A percentile compares a stretch with the other conserved stretches of the same genome.
Evolutionary conservation across 768 basidiomycete genomes (phyloP).

Genomic region (Mycena kentingensis): DNA sequence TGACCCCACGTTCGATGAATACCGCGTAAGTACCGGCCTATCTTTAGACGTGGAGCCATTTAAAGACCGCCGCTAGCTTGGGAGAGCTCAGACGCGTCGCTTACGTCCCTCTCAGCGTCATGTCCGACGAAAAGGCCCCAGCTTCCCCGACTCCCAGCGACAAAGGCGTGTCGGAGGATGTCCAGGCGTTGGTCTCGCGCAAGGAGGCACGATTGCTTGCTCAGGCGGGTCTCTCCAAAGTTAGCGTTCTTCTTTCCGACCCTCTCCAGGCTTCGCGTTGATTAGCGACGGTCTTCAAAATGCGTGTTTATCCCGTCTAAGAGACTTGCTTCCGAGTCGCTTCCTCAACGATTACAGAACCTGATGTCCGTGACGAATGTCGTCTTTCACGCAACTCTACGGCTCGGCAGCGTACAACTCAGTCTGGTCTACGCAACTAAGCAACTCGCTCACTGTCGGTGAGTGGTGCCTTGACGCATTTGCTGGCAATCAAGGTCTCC

Average conservation of each 20-base stretch:
- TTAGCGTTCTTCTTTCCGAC: neutral
- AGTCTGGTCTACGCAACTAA: slow-evolving; percentile 64
- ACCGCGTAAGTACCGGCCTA: too few relatives aligned
- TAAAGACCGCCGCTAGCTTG: too few relatives aligned
- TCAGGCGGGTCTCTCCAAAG: neutral
- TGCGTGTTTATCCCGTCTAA: slow-evolving; percentile 36
- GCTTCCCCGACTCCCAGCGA: too few relatives aligned
- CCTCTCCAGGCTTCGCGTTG: slow-evolving; percentile 64
- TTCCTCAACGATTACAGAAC: slow-evolving; percentile 46
- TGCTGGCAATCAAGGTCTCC: slow-evolving; percentile 2
- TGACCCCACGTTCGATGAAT: too few relatives aligned
- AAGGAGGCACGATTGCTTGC: slow-evolving; percentile 55
- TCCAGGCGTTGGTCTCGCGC: slow-evolving; percentile 4
- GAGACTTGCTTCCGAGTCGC: neutral
- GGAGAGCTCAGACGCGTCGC: too few relatives aligned
- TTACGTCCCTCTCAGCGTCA: slow-evolving; percentile 1
- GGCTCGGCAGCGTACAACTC: slow-evolving; percentile 59
- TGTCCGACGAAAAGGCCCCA: neutral
- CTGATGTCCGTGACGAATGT: slow-evolving; percentile 75
- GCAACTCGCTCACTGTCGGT: slow-evolving; percentile 72
- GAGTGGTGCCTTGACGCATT: slow-evolving; percentile 20
- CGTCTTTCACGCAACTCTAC: slow-evolving; percentile 22
- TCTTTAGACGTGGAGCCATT: too few relatives aligned
- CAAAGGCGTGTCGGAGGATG: neutral
- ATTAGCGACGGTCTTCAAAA: slow-evolving; percentile 53